phyloP scores from a whole-genome alignment of 306 rosid species.

The Rubus parviflorus region DNA sequence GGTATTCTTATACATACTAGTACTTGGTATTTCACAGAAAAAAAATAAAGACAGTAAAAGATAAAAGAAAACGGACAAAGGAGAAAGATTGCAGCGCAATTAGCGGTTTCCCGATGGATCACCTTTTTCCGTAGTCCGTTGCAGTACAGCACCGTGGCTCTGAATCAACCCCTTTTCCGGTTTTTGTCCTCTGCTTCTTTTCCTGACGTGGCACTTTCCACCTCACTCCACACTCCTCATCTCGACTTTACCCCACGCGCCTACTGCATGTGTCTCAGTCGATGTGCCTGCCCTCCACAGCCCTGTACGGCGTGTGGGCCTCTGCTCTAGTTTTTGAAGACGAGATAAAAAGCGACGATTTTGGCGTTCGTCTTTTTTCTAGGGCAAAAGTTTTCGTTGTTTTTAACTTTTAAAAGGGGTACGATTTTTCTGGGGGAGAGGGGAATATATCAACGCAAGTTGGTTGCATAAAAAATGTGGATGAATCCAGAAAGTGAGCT shows the following conservation, averaged over 20 bases:
- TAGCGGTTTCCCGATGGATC: slow-evolving; percentile 19
- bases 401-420: background rate
- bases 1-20: no score
- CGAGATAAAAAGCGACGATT: slow-evolving; percentile 14
- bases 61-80: background rate
- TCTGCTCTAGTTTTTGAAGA: background rate
- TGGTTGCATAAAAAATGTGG: background rate
- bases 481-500: background rate
- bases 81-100: slow-evolving; percentile 9
- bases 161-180: background rate
- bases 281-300: background rate
- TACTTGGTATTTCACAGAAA: no score
- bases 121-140: slow-evolving; percentile 31
- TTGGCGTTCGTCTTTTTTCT: background rate
- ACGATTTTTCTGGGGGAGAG: background rate
- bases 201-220: slow-evolving; percentile 11
- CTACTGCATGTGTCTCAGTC: background rate
- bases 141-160: slow-evolving; percentile 30
- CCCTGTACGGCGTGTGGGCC: background rate
- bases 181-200: slow-evolving; percentile 2
- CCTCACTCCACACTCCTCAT: background rate
- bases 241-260: background rate
- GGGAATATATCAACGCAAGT: slow-evolving; percentile 4
- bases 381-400: background rate
- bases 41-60: background rate